Evolutionary conservation across 1,139 yeast genomes (phyloP).

Genomic region (Candida frijolesensis): DNA sequence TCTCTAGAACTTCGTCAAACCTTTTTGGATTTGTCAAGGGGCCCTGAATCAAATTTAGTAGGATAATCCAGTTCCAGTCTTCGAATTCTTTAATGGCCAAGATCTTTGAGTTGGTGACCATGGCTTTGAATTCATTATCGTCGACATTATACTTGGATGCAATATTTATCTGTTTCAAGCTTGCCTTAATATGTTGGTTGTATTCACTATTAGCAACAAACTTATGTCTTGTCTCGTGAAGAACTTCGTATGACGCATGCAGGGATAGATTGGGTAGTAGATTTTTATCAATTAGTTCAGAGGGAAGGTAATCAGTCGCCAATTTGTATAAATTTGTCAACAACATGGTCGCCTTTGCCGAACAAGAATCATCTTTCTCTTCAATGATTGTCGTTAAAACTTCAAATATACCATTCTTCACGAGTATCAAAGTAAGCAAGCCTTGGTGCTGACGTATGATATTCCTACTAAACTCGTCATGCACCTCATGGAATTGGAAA

Average conservation of each 20-base stretch:
- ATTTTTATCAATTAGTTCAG: slow-evolving; percentile 24
- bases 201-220: slow-evolving; percentile 21
- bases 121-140: slow-evolving; percentile 67
- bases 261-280: slow-evolving; percentile 20
- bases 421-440: slow-evolving; percentile 51
- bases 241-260: slow-evolving; percentile 15
- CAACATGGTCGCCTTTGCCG: slow-evolving; percentile 64
- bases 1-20: slow-evolving; percentile 75
- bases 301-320: slow-evolving; percentile 57
- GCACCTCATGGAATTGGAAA: slow-evolving; percentile 12
- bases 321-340: slow-evolving; percentile 63
- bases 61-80: slow-evolving; percentile 86
- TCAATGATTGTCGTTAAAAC: slow-evolving; percentile 52
- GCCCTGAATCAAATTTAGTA: slow-evolving; percentile 72
- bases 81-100: slow-evolving; percentile 75
- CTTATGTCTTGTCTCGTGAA: slow-evolving; percentile 26
- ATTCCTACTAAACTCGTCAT: slow-evolving; percentile 20
- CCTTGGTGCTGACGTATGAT: slow-evolving; percentile 65
- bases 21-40: slow-evolving; percentile 73
- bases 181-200: slow-evolving; percentile 24
- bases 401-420: slow-evolving; percentile 58
- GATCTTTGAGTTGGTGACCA: slow-evolving; percentile 71
- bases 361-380: slow-evolving; percentile 36
- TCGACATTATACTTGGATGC: slow-evolving; percentile 59
- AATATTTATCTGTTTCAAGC: slow-evolving; percentile 43